Evolutionary conservation across 176 grass and related monocot genomes (phyloP).

Genomic region (Musa acuminata): DNA sequence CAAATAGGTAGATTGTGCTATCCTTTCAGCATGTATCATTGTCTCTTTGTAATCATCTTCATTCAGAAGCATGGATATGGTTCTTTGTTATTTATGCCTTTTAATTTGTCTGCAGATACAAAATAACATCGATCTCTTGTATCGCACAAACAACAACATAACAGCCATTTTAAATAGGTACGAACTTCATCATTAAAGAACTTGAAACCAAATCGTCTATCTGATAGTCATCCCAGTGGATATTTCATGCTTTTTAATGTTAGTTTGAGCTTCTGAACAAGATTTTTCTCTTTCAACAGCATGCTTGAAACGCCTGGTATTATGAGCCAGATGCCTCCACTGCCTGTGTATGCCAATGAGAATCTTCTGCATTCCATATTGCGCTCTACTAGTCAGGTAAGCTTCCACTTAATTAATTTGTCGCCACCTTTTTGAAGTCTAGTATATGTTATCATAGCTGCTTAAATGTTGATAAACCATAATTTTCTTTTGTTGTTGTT

Average conservation of each 20-base stretch:
- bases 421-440: neutral
- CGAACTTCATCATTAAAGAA: neutral
- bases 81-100: too few species aligned
- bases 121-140: too few species aligned
- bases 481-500: too few species aligned
- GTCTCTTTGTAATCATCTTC: neutral
- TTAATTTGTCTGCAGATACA: too few species aligned
- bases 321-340: constrained; percentile 57
- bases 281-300: constrained; percentile 36
- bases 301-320: constrained; percentile 61
- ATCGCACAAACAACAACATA: constrained; percentile 31
- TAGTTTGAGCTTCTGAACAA: neutral
- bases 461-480: too few species aligned
- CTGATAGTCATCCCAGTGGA: neutral
- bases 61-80: constrained; percentile 8
- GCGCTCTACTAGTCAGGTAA: constrained; percentile 46
- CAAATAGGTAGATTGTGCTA: neutral
- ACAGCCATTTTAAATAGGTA: constrained; percentile 52
- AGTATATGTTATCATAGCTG: too few species aligned
- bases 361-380: constrained; percentile 47
- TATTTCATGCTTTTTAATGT: neutral
- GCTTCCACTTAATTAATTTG: constrained; percentile 13
- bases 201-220: too few species aligned
- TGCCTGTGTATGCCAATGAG: constrained; percentile 48
- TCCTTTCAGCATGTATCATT: too few species aligned